These are phyloP conservation scores for Aspergillus vadensis DNA, from an alignment of 2,329 filamentous ascomycete species.

Conservation along the genomic window DNA sequence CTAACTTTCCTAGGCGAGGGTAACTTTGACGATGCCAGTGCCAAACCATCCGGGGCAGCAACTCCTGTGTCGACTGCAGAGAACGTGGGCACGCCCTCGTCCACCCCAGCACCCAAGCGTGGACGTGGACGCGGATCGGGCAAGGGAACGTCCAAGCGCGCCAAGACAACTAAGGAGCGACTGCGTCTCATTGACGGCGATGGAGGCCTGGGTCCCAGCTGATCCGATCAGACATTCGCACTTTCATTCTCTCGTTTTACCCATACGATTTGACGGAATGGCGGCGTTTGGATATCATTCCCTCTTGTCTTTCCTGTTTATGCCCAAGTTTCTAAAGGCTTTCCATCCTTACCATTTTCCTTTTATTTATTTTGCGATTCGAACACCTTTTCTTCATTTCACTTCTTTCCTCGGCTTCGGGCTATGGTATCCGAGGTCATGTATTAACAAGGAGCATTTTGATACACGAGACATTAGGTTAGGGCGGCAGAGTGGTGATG, in stretches of 20 bases:
- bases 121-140: conserved; percentile 55
- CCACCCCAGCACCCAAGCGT: conserved; percentile 55
- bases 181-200: conserved; percentile 49
- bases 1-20: conserved; percentile 73
- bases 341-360: conserved; percentile 3
- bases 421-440: conserved; percentile 6
- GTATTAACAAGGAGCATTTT: conserved; percentile 20
- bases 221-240: conserved; percentile 10
- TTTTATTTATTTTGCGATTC: background rate
- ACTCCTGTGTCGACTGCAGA: conserved; percentile 69
- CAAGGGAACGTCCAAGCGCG: conserved; percentile 62
- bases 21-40: conserved; percentile 83
- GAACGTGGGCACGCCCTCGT: conserved; percentile 43
- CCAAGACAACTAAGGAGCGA: conserved; percentile 59
- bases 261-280: conserved; percentile 18
- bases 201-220: conserved; percentile 35
- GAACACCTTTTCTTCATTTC: conserved; percentile 5
- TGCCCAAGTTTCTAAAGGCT: conserved; percentile 8
- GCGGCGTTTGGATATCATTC: conserved; percentile 19
- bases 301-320: conserved; percentile 7
- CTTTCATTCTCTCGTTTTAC: conserved; percentile 1
- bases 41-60: conserved; percentile 80
- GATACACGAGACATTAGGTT: conserved; percentile 1
- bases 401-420: background rate
- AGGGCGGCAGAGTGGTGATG: background rate